phyloP scores from a whole-genome alignment of 805 yeast species.

The Sugiyamaella chiloensis region DNA sequence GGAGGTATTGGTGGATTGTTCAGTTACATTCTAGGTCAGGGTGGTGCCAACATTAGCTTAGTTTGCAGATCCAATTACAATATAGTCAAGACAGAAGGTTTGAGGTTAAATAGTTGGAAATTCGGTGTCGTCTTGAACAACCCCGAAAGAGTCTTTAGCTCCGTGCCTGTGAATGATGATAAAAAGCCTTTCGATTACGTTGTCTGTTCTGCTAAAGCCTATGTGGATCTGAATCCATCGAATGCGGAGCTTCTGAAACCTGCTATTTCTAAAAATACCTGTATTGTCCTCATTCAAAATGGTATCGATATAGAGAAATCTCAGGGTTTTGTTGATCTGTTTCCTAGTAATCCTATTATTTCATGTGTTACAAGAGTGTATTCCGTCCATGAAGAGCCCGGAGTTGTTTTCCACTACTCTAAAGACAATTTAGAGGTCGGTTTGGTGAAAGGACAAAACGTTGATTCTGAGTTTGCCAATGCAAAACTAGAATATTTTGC shows the following conservation, averaged over 20 bases:
- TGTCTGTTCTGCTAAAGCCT: conserved; percentile 10
- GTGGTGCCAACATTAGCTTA: conserved; percentile 5
- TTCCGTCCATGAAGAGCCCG: conserved; percentile 8
- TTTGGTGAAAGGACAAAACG: conserved; percentile 7
- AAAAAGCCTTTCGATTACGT: conserved; percentile 1
- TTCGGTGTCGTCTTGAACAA: conserved; percentile 9
- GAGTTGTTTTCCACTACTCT: conserved; percentile 10
- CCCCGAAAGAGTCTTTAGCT: conserved; percentile 1
- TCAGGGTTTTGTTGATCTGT: conserved; percentile 8
- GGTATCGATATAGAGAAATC: conserved; percentile 11
- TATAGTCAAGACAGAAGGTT: conserved; percentile 3
- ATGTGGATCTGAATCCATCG: conserved; percentile 9
- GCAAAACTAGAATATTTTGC: conserved; percentile 4
- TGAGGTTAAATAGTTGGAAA: conserved; percentile 10
- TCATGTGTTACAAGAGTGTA: conserved; percentile 11
- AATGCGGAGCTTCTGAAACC: conserved; percentile 6
- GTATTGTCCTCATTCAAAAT: conserved; percentile 10
- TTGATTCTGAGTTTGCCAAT: neutral
- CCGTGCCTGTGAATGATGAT: neutral
- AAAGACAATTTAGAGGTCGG: conserved; percentile 9
- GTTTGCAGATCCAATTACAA: conserved; percentile 9
- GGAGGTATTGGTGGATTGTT: conserved; percentile 9
- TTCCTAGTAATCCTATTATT: conserved; percentile 8
- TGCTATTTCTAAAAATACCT: conserved; percentile 4
- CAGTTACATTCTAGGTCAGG: conserved; percentile 7